Base-by-base conservation (phyloP, 2,329 filamentous ascomycete genomes). In the Bipolaris sorokiniana region DNA sequence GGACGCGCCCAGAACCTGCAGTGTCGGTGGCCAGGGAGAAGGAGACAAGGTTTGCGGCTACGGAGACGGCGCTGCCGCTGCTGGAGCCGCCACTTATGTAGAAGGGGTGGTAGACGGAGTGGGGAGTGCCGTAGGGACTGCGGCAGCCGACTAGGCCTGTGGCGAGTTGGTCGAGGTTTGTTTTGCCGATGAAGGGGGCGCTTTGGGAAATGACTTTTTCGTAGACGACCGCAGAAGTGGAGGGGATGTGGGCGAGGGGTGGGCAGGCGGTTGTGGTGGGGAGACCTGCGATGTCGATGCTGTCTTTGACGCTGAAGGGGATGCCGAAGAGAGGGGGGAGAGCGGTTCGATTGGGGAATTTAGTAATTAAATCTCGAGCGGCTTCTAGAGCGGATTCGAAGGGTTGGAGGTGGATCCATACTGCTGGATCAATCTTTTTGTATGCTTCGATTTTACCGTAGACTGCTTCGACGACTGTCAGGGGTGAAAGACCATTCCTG, bases 131-230 rank as follows among this genome's bases (percentile, higher is more conserved):
- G 59, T 83, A 86, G 0, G 85, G 83, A 1, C 83, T 86, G 23
- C 85, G 80, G 45, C 82, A 84, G 15, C 85, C 86, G 11, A 81
- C 83, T 2, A 88, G 77, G 0, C 86, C 86, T 0, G 85, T 88
- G 2, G 85, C 86, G 3, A 88, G 78, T 69, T 88, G 85, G 66
- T 88, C 86, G 51, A 88, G 78, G 59, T 87, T 88, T 0, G 82
- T 79, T 67, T 88, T 88, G 33, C 84, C 85, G 3, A 88, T 76
- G 46, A 87, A 83, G 5, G 88, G 76, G 1, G 82, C 85, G 2
- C 85, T 85, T 5, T 82, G 81, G 2, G 72, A 64, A 13, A 80
- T 78, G 10, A 87, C 69, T 4, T 80, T 83, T 1, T 75, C 69
- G 6, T 87, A 82, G 0, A 83, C 78, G 0, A 81, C 77, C 0